phyloP scores from a whole-genome alignment of 2,329 filamentous ascomycete species.

The Fusarium sublunatum region DNA sequence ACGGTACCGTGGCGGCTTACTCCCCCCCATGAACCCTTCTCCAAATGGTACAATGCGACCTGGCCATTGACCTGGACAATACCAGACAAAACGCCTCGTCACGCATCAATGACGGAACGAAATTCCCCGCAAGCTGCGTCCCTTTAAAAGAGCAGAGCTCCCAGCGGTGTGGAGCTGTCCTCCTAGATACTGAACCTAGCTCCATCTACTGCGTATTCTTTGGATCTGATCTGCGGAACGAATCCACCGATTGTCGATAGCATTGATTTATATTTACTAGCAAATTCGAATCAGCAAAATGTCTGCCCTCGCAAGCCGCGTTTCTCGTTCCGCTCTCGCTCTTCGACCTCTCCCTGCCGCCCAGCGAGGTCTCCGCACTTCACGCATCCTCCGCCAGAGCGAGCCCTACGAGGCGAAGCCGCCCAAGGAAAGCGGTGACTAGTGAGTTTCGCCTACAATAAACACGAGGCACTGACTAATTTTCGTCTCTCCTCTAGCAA shows the following conservation, averaged over 20 bases:
- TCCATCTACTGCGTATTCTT: constrained; percentile 5
- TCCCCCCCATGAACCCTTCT: constrained; percentile 2
- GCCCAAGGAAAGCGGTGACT: constrained; percentile 22
- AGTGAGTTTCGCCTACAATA: constrained; percentile 5
- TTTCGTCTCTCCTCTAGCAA: constrained; percentile 11
- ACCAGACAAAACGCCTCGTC: constrained; percentile 6
- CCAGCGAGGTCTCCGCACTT: constrained; percentile 35
- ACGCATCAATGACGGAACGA: constrained; percentile 37
- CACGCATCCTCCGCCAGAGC: constrained; percentile 28
- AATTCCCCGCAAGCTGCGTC: constrained; percentile 27
- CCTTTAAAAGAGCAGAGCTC: constrained; percentile 22
- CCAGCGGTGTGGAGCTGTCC: constrained; percentile 17
- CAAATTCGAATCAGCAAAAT: constrained; percentile 3
- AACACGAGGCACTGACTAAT: not conserved
- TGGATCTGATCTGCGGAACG: constrained; percentile 17
- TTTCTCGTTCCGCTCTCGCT: constrained; percentile 22
- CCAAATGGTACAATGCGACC: constrained; percentile 33
- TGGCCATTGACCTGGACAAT: constrained; percentile 2
- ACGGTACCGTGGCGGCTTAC: constrained; percentile 23
- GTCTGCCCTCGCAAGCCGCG: constrained; percentile 19
- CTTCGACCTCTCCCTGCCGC: constrained; percentile 32
- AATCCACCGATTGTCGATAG: not conserved
- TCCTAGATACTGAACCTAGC: constrained; percentile 23
- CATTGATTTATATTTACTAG: not conserved
- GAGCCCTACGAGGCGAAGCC: constrained; percentile 34